These are phyloP conservation scores for Mercurialis annua DNA, from an alignment of 345 rosid genomes.

Conservation along the genomic window DNA sequence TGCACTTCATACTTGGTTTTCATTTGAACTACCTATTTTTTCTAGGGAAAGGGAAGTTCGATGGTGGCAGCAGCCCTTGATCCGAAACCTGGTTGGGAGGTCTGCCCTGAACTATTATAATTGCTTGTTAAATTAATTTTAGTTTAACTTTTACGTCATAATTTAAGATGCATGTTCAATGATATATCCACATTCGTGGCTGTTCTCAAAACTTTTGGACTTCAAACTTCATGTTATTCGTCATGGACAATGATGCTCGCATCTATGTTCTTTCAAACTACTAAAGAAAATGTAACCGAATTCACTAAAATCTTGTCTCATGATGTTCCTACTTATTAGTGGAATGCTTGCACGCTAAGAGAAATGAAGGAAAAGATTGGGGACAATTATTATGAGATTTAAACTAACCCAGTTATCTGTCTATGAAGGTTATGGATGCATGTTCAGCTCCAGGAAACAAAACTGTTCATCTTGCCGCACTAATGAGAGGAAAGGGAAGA, in stretches of 20 bases:
- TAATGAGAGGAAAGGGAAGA: conserved; percentile 77
- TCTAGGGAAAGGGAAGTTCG: conserved; percentile 91
- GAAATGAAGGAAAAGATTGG: background rate
- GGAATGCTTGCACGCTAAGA: background rate
- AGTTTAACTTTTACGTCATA: background rate
- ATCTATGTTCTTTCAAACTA: background rate
- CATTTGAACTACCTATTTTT: background rate
- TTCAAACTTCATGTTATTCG: background rate
- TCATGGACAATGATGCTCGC: background rate
- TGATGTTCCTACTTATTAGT: background rate
- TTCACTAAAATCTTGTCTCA: background rate
- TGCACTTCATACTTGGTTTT: background rate
- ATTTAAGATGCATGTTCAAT: background rate
- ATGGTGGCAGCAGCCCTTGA: conserved; percentile 82
- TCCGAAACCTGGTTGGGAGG: conserved; percentile 86
- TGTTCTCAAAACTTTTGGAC: background rate
- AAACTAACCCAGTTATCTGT: background rate
- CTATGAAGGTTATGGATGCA: conserved; percentile 87
- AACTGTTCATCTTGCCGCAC: conserved; percentile 92
- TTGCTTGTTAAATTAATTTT: background rate
- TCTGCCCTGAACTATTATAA: conserved; percentile 24
- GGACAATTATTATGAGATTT: background rate
- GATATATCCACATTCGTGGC: background rate
- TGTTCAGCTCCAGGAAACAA: conserved; percentile 99
- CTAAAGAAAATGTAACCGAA: background rate